Percentiles rank a stretch among this genome's conserved stretches.
These are phyloP conservation scores for Dothideomycetidae sp. DNA, from an alignment of 2,329 filamentous ascomycete genomes.

Conservation along the genomic window DNA sequence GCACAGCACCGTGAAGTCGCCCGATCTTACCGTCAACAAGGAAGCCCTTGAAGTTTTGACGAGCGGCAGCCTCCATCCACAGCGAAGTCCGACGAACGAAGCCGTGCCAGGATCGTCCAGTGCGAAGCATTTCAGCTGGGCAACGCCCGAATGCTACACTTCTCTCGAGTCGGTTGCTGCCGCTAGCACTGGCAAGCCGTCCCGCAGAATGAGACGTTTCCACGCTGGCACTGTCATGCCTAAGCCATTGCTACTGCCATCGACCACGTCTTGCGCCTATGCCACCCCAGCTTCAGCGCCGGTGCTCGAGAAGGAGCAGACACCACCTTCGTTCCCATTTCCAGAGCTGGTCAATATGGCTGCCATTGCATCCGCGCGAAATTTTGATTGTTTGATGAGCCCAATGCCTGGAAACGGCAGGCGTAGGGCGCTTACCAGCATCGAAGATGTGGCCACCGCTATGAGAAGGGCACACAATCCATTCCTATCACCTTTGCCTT, in stretches of 20 bases:
- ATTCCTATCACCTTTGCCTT: slow-evolving; percentile 5
- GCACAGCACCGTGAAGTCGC: not conserved
- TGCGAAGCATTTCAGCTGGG: slow-evolving; percentile 8
- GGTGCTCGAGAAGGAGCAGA: slow-evolving; percentile 15
- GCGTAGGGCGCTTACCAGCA: slow-evolving; percentile 8
- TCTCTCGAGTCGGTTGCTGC: slow-evolving; percentile 5
- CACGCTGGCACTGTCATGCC: slow-evolving; percentile 21
- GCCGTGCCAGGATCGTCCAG: slow-evolving; percentile 1
- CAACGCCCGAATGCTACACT: slow-evolving; percentile 8
- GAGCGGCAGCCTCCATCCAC: not conserved
- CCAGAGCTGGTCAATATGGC: slow-evolving; percentile 9
- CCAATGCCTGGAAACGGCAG: slow-evolving; percentile 8
- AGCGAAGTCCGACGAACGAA: not conserved
- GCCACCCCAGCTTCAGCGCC: slow-evolving; percentile 18
- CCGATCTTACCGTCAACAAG: slow-evolving; percentile 3
- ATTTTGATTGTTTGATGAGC: slow-evolving; percentile 7
- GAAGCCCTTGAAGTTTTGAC: slow-evolving; percentile 7
- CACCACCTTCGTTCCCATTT: slow-evolving; percentile 12
- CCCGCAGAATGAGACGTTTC: slow-evolving; percentile 23
- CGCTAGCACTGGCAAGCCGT: slow-evolving; percentile 6
- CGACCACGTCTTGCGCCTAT: slow-evolving; percentile 18
- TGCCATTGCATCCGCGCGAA: slow-evolving; percentile 3
- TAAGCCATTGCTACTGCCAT: slow-evolving; percentile 23
- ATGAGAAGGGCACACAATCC: slow-evolving; percentile 7
- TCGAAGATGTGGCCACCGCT: slow-evolving; percentile 7